Percentiles rank a stretch among this genome's conserved stretches.
These are phyloP conservation scores for Esteya vermicola DNA, from an alignment of 2,329 filamentous ascomycete genomes.

Conservation along the genomic window DNA sequence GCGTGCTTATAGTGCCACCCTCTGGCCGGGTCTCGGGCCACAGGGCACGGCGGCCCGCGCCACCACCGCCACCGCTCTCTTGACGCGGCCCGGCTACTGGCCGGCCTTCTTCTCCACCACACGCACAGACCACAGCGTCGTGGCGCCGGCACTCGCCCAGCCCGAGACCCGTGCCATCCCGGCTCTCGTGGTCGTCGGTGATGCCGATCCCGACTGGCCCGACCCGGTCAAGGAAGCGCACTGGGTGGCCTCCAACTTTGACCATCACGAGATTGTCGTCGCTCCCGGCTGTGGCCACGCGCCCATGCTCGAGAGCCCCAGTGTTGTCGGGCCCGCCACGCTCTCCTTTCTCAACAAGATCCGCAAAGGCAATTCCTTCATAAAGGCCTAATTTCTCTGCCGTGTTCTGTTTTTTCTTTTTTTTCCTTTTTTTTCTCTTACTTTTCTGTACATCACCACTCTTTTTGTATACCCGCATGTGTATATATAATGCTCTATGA, in stretches of 20 bases:
- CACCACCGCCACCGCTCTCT: not conserved
- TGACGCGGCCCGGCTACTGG: constrained; percentile 8
- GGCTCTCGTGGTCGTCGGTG: constrained; percentile 11
- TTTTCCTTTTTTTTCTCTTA: too few relatives aligned
- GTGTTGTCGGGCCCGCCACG: constrained; percentile 7
- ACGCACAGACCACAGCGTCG: constrained; percentile 7
- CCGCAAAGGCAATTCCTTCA: constrained; percentile 2
- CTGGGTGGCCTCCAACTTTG: constrained; percentile 11
- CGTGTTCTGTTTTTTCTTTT: too few relatives aligned
- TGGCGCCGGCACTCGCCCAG: constrained; percentile 5
- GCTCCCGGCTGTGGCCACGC: constrained; percentile 10
- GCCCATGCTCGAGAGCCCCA: constrained; percentile 10
- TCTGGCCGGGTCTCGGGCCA: constrained; percentile 10
- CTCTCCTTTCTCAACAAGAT: constrained; percentile 6
- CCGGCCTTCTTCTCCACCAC: constrained; percentile 7
- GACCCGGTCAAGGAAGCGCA: constrained; percentile 10
- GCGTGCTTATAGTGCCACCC: constrained; percentile 4
- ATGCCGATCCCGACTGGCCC: constrained; percentile 11
- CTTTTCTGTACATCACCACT: not conserved
- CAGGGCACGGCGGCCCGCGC: constrained; percentile 7
- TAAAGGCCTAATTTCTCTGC: not conserved
- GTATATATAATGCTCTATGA: not conserved
- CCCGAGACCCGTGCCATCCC: constrained; percentile 1
- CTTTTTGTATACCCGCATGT: not conserved
- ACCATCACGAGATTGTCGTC: not conserved